A percentile compares a stretch with the other conserved stretches of the same genome.
phyloP scores from a whole-genome alignment of 352 stramenopile genomes.

The Phytophthora brassicae region DNA sequence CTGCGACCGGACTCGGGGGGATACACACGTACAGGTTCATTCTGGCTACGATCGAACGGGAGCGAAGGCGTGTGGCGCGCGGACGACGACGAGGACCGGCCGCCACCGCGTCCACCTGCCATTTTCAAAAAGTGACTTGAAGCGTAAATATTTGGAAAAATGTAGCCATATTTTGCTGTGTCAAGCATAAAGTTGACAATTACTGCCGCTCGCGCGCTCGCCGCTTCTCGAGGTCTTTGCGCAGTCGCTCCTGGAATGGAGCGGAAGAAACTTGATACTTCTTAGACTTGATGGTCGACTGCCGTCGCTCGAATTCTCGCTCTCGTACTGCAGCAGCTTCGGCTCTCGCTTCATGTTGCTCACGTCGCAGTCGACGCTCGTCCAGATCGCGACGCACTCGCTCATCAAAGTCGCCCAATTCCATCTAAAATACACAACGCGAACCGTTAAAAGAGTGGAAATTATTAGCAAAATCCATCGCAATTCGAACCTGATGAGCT shows the following conservation, averaged over 20 bases:
- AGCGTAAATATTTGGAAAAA: not conserved
- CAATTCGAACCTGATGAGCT: conserved; percentile 32
- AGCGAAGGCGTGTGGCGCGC: conserved; percentile 18
- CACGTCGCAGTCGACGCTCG: conserved; percentile 36
- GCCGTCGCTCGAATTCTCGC: conserved; percentile 12
- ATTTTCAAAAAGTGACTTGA: not conserved
- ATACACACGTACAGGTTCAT: conserved; percentile 64
- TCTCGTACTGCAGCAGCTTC: conserved; percentile 14
- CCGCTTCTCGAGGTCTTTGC: conserved; percentile 48
- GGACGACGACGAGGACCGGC: conserved; percentile 9
- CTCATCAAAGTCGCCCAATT: conserved; percentile 61
- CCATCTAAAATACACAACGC: conserved; percentile 21
- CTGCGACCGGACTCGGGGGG: conserved; percentile 33
- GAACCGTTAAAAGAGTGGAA: not conserved
- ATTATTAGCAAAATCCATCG: not conserved
- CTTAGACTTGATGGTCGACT: conserved; percentile 2
- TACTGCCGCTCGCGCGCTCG: conserved; percentile 25
- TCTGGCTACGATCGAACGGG: conserved; percentile 38
- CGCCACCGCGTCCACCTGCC: not conserved
- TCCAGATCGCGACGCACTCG: conserved; percentile 57
- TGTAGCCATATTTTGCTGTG: not conserved
- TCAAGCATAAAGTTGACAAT: too few relatives aligned
- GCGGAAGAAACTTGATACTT: conserved; percentile 10
- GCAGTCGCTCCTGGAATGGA: conserved; percentile 51
- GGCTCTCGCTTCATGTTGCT: conserved; percentile 32